Evolutionary conservation across 169 alveolate species (phyloP), one percentile per base, ranked within the genome.

Genomic region (Plasmodium ovale): DNA sequence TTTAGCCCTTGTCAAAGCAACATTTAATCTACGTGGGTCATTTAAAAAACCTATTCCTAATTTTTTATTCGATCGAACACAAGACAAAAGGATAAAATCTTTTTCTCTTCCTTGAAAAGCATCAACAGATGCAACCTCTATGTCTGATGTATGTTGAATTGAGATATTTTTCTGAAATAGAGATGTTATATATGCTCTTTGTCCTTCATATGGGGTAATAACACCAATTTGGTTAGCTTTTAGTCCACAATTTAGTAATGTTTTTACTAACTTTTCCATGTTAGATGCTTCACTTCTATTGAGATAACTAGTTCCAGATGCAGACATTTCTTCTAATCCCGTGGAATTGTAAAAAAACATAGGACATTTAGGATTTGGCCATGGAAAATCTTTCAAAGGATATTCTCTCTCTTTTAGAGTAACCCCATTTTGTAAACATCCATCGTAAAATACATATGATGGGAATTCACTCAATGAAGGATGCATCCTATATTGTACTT

Each of bases 401-500:
- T 91, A 94, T 39, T 91, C 93, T 74, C 99, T 93, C 64, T 96
- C 98, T 71, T 92, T 92, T 23, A 96, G 87, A 10, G 99, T 94
- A 9, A 98, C 97, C 2, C 99, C 99, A 88, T 97, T 96, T 79
- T 96, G 96, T 35, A 97, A 93, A 19, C 96, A 92, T 35, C 99
- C 99, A 88, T 97, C 99, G 95, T 98, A 98, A 89, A 97, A 98
- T 53, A 97, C 95, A 69, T 95, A 95, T 6, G 98, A 94, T 4
- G 99, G 98, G 74, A 98, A 98, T 62, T 93, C 98, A 69, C 98
- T 92, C 33, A 98, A 93, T 42, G 96, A 95, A 47, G 99, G 99
- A 87, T 98, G 99, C 99, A 98, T 98, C 56, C 99, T 95, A 94
- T 97, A 98, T 91, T 98, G 97, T 14, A 97, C 98, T 93, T 97